Percentiles rank a stretch among this genome's conserved stretches.
Evolutionary conservation across 2,329 filamentous ascomycete species (phyloP).

Genomic region (Talaromyces funiculosus): DNA sequence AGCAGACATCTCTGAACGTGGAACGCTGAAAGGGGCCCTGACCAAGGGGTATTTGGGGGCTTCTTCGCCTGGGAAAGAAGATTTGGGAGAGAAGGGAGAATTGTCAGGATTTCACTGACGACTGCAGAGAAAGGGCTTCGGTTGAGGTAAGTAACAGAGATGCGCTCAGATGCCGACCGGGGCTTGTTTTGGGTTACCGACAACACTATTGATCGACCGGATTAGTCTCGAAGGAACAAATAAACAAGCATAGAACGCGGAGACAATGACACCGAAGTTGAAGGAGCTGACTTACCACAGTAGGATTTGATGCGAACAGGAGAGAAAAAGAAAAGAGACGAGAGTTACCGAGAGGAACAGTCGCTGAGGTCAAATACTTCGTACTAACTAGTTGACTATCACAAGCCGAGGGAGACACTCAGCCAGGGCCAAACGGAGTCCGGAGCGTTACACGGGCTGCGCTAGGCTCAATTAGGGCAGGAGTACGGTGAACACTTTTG

Average conservation of each 20-base stretch:
- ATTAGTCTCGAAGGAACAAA: background rate
- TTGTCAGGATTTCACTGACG: background rate
- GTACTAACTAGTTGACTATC: no score
- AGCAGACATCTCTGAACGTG: conserved; percentile 57
- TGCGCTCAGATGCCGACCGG: background rate
- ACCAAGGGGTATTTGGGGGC: conserved; percentile 89
- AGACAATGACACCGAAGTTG: background rate
- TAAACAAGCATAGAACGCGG: background rate
- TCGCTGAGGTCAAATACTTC: background rate
- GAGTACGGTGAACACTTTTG: conserved; percentile 2
- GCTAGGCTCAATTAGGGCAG: background rate
- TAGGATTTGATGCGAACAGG: background rate
- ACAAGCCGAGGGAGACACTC: conserved; percentile 8
- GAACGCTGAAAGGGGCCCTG: conserved; percentile 69
- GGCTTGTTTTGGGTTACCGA: background rate
- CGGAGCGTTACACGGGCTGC: background rate
- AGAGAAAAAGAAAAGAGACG: background rate
- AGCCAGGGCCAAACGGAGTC: background rate
- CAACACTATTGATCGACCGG: background rate
- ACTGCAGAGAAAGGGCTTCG: background rate
- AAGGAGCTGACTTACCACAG: background rate
- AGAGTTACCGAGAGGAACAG: background rate
- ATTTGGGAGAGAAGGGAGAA: background rate
- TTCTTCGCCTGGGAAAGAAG: conserved; percentile 61
- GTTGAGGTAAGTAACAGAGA: background rate